These are phyloP conservation scores for Emergomyces orientalis DNA, from an alignment of 2,329 filamentous ascomycete species.

Conservation along the genomic window DNA sequence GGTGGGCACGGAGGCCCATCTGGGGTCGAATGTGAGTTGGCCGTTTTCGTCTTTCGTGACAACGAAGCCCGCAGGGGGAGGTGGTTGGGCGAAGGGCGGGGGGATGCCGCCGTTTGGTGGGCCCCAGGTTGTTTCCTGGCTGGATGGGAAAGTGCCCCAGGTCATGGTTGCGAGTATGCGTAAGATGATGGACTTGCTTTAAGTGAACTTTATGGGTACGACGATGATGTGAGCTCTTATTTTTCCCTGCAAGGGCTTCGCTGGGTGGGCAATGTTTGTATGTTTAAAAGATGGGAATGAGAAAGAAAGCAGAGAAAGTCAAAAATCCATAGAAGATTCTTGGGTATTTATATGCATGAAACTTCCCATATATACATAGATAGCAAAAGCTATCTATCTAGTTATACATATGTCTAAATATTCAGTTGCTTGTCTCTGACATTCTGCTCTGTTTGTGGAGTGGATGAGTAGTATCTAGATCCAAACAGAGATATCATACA, in stretches of 20 bases:
- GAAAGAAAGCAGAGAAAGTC: not conserved
- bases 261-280: too few relatives aligned
- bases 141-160: not conserved
- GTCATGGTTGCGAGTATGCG: not conserved
- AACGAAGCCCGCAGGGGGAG: not conserved
- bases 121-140: not conserved
- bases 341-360: conserved; percentile 3
- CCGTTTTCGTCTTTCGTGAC: too few relatives aligned
- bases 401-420: not conserved
- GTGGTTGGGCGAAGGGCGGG: not conserved
- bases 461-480: not conserved
- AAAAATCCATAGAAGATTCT: not conserved
- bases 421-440: not conserved
- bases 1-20: not conserved
- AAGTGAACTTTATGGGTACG: not conserved
- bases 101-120: not conserved
- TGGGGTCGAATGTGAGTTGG: not conserved
- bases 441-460: not conserved
- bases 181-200: not conserved
- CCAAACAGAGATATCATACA: not conserved
- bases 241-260: too few relatives aligned
- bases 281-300: not conserved
- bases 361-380: not conserved
- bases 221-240: not conserved
- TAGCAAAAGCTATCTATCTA: too few relatives aligned